Conservation (phyloP, 805 yeast species). For the Cephaloascus albidus region DNA sequence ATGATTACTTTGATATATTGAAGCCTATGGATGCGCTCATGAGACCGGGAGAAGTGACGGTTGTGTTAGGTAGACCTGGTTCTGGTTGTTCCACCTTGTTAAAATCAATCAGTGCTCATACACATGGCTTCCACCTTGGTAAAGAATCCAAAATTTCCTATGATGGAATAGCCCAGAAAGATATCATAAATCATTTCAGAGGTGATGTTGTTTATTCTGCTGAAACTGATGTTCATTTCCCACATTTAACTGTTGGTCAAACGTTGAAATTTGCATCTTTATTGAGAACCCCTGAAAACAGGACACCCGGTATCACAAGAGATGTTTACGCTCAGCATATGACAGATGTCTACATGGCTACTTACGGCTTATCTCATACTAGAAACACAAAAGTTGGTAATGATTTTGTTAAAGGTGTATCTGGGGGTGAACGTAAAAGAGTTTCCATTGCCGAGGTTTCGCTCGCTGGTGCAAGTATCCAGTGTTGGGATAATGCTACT, state of each 20-base stretch:
- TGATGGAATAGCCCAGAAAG: constrained; percentile 44
- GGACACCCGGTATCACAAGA: constrained; percentile 51
- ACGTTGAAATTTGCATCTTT: constrained; percentile 57
- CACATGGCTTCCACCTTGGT: constrained; percentile 49
- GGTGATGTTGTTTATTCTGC: constrained; percentile 69
- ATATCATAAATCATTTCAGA: constrained; percentile 42
- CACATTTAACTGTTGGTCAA: constrained; percentile 58
- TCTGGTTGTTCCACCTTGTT: constrained; percentile 69
- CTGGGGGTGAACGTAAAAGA: constrained; percentile 51
- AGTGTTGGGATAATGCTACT: constrained; percentile 62
- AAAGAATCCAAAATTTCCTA: constrained; percentile 36
- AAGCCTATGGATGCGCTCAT: constrained; percentile 60
- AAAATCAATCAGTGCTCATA: constrained; percentile 48
- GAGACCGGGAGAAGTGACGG: constrained; percentile 56
- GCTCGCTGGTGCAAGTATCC: constrained; percentile 37
- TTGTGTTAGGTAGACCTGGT: constrained; percentile 76
- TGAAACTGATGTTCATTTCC: constrained; percentile 60
- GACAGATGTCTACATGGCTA: constrained; percentile 42
- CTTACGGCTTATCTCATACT: constrained; percentile 34
- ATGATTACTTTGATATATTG: constrained; percentile 35
- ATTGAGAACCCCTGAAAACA: constrained; percentile 52
- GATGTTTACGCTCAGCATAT: constrained; percentile 43
- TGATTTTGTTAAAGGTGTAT: constrained; percentile 45
- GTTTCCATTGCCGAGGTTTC: constrained; percentile 45
- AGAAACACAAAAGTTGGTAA: constrained; percentile 33